Conservation (phyloP, 2,329 filamentous ascomycete species). For the Metarhizium album region DNA sequence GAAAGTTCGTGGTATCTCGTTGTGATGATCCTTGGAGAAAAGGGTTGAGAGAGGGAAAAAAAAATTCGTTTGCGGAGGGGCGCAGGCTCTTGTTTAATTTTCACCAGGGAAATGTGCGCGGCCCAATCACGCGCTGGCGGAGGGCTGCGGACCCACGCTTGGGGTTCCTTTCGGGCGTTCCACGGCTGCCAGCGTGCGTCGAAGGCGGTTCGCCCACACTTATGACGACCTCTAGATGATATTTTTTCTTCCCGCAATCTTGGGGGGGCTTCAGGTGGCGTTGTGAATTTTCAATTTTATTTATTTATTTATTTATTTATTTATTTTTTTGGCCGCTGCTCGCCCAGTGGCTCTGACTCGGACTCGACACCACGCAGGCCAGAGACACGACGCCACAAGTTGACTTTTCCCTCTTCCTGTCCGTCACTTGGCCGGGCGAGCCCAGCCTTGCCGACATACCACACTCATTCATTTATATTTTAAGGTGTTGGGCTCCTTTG, state of each 20-base stretch:
- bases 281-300: no score
- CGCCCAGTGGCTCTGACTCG: no score
- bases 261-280: no score
- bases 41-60: constrained; percentile 17
- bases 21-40: constrained; percentile 21
- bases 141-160: constrained; percentile 10
- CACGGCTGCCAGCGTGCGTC: background rate
- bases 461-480: no score
- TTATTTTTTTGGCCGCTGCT: no score
- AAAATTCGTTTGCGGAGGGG: constrained; percentile 31
- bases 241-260: no score
- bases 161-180: constrained; percentile 12
- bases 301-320: no score
- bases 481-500: no score
- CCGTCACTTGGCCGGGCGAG: background rate
- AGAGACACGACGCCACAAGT: background rate
- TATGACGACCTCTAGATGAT: no score
- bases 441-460: no score
- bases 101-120: constrained; percentile 7
- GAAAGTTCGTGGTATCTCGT: constrained; percentile 24
- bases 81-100: constrained; percentile 26
- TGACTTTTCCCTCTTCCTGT: background rate
- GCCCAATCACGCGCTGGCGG: constrained; percentile 12
- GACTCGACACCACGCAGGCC: background rate
- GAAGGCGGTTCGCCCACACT: constrained; percentile 1